These are phyloP conservation scores for Zasmidium angulare DNA, from an alignment of 2,329 filamentous ascomycete species.

Conservation along the genomic window DNA sequence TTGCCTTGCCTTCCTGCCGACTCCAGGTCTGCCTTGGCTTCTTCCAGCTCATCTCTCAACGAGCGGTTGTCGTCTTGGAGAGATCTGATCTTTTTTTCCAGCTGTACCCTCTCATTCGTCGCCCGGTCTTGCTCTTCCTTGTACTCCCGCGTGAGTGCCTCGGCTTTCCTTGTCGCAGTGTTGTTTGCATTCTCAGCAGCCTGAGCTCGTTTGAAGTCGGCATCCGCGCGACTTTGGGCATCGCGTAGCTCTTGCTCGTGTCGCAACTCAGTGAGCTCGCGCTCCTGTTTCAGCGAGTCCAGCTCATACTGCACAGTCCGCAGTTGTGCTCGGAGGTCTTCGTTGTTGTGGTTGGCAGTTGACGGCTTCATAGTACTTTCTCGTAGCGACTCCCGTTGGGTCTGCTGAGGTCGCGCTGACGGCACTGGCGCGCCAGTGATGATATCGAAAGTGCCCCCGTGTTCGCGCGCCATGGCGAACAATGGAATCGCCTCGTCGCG, in stretches of 20 bases:
- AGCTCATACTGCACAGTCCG: constrained; percentile 86
- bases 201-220: constrained; percentile 70
- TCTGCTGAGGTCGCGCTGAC: constrained; percentile 27
- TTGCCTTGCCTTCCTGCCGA: constrained; percentile 66
- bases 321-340: constrained; percentile 85
- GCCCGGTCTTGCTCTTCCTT: constrained; percentile 55
- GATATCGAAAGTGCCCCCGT: constrained; percentile 51
- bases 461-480: constrained; percentile 31
- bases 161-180: constrained; percentile 55
- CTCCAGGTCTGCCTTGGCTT: constrained; percentile 72
- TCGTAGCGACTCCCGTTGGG: constrained; percentile 36
- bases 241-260: constrained; percentile 84
- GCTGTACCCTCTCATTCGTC: constrained; percentile 55
- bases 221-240: constrained; percentile 75
- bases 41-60: constrained; percentile 78
- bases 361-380: constrained; percentile 49
- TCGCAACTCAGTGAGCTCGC: constrained; percentile 73
- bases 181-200: constrained; percentile 54
- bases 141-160: constrained; percentile 54
- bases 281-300: constrained; percentile 82
- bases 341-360: constrained; percentile 52
- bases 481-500: neutral
- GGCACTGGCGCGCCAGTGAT: constrained; percentile 42
- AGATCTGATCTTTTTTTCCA: constrained; percentile 56
- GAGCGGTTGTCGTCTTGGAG: constrained; percentile 69